Conservation (phyloP, 148 eudicot species). For the Chenopodium album region DNA sequence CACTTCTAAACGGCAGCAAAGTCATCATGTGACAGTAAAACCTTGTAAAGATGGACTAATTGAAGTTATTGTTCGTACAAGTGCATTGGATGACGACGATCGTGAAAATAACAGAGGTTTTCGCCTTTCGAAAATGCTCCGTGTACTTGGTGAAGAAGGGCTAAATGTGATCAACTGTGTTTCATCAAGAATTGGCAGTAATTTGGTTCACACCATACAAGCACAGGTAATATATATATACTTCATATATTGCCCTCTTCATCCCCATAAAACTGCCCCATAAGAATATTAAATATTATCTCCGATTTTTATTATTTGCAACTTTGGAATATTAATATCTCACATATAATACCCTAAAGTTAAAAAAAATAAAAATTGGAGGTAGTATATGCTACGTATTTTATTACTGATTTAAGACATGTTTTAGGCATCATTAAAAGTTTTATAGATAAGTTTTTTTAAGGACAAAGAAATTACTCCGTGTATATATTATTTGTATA, state of each 20-base stretch:
- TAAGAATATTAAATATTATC: too few relatives aligned
- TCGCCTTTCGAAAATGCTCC: constrained; percentile 28
- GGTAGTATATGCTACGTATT: too few relatives aligned
- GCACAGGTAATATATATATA: constrained; percentile 17
- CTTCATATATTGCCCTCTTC: too few relatives aligned
- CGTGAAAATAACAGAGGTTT: not conserved
- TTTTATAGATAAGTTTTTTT: too few relatives aligned
- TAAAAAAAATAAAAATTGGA: too few relatives aligned
- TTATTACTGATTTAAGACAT: too few relatives aligned
- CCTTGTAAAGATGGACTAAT: constrained; percentile 18
- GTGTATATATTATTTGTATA: not conserved
- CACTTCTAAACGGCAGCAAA: not conserved
- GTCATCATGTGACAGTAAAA: constrained; percentile 18
- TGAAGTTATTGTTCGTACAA: constrained; percentile 27
- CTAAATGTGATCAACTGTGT: constrained; percentile 26
- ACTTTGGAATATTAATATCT: too few relatives aligned
- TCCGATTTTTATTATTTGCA: too few relatives aligned
- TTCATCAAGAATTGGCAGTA: constrained; percentile 14
- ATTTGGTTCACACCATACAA: constrained; percentile 26
- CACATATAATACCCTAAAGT: too few relatives aligned
- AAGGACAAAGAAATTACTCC: too few relatives aligned
- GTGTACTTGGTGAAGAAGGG: constrained; percentile 23
- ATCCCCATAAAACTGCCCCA: too few relatives aligned
- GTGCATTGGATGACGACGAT: not conserved
- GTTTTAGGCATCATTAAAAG: too few relatives aligned